A percentile compares a stretch with the other conserved stretches of the same genome.
phyloP scores from a whole-genome alignment of 768 basidiomycete genomes.

The Suillus subalutaceus region DNA sequence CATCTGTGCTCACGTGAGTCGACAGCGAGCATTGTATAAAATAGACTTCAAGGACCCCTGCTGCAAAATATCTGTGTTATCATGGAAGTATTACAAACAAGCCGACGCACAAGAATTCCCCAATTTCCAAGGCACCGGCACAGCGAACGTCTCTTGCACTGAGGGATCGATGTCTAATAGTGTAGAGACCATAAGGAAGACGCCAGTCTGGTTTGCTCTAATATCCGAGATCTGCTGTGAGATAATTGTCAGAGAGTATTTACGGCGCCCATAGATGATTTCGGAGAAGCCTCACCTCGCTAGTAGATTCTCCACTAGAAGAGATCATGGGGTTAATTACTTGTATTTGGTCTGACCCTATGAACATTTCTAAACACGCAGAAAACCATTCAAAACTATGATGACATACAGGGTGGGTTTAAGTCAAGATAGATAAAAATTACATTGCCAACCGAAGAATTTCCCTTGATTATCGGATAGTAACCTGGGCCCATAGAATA shows the following conservation, averaged over 20 bases:
- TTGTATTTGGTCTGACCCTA: background rate
- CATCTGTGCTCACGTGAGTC: background rate
- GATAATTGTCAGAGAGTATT: background rate
- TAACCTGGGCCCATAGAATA: too few species aligned
- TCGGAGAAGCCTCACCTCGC: background rate
- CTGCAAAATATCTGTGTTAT: background rate
- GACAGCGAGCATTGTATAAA: background rate
- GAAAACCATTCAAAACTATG: background rate
- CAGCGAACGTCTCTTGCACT: background rate
- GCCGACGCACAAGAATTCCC: background rate
- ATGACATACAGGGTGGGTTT: background rate
- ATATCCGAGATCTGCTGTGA: too few species aligned
- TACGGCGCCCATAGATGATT: too few species aligned
- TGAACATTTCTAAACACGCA: background rate
- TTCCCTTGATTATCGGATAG: too few species aligned
- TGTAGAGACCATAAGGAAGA: background rate
- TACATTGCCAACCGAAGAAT: too few species aligned
- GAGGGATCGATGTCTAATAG: background rate
- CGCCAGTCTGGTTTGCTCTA: background rate
- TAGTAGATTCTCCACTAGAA: rapidly evolving
- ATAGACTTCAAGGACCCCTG: background rate
- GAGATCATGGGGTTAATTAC: too few species aligned
- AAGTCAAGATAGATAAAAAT: too few species aligned
- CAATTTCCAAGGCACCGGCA: background rate
- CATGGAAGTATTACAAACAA: background rate